Evolutionary conservation across 805 yeast genomes (phyloP), one percentile per base, ranked within the genome.

Genomic region (Myxozyma monticola): DNA sequence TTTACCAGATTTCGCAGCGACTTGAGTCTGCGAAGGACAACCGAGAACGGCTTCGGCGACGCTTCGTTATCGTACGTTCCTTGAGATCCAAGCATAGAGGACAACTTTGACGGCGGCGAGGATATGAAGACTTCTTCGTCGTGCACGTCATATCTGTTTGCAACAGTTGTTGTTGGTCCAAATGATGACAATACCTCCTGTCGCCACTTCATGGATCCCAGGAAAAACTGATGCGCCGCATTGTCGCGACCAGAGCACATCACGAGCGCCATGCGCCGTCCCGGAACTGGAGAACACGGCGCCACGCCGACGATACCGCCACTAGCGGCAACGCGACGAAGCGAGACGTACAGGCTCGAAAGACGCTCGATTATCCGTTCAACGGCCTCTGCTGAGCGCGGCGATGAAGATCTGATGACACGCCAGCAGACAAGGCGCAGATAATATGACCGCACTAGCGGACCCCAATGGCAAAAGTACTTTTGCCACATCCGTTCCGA

Each of bases 381-480:
- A 2, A 39, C 25, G 7, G 57, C 57, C n/a, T 24, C 37, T 9
- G 29, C 47, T 12, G 44, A 30, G 24, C 39, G 37, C 7, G 56
- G 54, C 28, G 55, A 49, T 4, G 43, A 36, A n/a, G 48, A 34
- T 15, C 58, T 45, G 10, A 70, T 65, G 37, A 83, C 66, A 55
- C 87, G 76, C 85, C 91, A 88, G 41, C 86, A 74, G 15, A 88
- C 51, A 20, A 88, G 71, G 35, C 89, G 71, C 41, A 78, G 72
- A 64, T 81, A 88, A 61, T 81, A 85, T 3, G 84, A 76, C 31
- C 96, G 71, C 21, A 86, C 81, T 15, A 87, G 66, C 2, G 95
- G 89, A 61, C 81, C 78, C 88, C 95, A 88, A 66, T 88, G 95
- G 33, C 82, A 76, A 61, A 88, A 80, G 53, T 77, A 78, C 41